Conservation (phyloP, 805 yeast genomes). For the Candida boidinii region DNA sequence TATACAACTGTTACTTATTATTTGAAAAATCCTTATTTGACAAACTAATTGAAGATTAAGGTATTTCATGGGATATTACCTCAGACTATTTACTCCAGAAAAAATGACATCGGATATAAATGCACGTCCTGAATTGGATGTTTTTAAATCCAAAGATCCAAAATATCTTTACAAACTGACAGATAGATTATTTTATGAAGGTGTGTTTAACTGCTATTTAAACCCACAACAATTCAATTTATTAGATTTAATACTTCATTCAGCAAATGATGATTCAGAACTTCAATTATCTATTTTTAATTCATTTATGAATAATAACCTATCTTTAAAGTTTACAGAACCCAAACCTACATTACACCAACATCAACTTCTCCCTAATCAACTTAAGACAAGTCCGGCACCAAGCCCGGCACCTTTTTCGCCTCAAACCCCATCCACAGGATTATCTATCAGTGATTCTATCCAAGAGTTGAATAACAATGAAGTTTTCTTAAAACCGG, state of each 20-base stretch:
- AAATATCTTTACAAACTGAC: constrained; percentile 24
- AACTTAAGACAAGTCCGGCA: constrained; percentile 6
- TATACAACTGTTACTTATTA: too few species aligned
- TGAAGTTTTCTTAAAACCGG: constrained; percentile 36
- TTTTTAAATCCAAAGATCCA: constrained; percentile 16
- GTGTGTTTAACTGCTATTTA: constrained; percentile 38
- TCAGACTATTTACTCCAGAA: too few species aligned
- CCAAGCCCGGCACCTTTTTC: neutral
- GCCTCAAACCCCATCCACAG: neutral
- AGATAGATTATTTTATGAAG: constrained; percentile 25
- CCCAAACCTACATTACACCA: constrained; percentile 3
- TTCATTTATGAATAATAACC: constrained; percentile 34
- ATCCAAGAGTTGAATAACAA: constrained; percentile 11
- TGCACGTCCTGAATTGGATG: constrained; percentile 5
- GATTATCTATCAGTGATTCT: neutral
- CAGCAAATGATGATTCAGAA: constrained; percentile 10
- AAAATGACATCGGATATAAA: too few species aligned
- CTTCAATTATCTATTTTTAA: constrained; percentile 28
- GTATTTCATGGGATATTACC: too few species aligned
- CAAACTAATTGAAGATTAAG: too few species aligned
- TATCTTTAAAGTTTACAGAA: constrained; percentile 19
- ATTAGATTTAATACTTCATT: constrained; percentile 34
- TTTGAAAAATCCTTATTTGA: too few species aligned
- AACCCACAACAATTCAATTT: constrained; percentile 50
- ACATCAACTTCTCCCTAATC: constrained; percentile 20